A percentile compares a stretch with the other conserved stretches of the same genome.
These are phyloP conservation scores for Allium sativum DNA, from an alignment of 106 monocot genomes.

Conservation along the genomic window DNA sequence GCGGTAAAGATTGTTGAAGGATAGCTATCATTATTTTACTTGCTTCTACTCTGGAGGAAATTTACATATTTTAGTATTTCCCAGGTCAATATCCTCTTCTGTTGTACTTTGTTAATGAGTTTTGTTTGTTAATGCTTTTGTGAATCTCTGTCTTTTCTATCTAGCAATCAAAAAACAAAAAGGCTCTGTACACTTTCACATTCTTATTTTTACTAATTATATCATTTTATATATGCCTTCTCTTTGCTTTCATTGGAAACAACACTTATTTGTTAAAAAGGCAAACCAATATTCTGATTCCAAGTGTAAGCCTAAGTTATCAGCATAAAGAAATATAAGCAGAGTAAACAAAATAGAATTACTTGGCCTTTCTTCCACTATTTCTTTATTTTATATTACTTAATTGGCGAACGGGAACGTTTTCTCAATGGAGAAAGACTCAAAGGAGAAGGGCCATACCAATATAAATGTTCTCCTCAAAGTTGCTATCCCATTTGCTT, in stretches of 20 bases:
- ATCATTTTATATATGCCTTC: background rate
- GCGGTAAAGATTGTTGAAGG: conserved; percentile 14
- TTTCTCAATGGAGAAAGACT: conserved; percentile 5
- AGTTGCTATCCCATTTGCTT: conserved; percentile 18
- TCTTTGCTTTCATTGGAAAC: conserved; percentile 4
- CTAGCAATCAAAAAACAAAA: background rate
- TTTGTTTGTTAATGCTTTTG: background rate
- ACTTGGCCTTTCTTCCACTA: background rate
- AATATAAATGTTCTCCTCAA: conserved; percentile 21
- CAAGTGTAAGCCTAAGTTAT: conserved; percentile 1
- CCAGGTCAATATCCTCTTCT: background rate
- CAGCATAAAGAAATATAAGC: background rate
- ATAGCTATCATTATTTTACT: background rate
- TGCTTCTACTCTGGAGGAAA: background rate
- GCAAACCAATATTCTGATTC: conserved; percentile 6
- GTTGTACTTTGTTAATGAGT: too few relatives aligned
- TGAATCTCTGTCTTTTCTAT: background rate
- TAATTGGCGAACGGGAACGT: background rate
- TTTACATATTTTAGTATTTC: background rate
- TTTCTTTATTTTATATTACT: conserved; percentile 1
- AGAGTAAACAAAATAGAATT: conserved; percentile 3
- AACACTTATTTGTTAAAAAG: background rate
- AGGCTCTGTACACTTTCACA: background rate
- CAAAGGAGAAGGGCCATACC: conserved; percentile 1
- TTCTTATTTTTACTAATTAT: background rate